Evolutionary conservation across 202 grass and related monocot genomes (phyloP), one percentile per base, ranked within the genome.

Genomic region (Musa balbisiana): DNA sequence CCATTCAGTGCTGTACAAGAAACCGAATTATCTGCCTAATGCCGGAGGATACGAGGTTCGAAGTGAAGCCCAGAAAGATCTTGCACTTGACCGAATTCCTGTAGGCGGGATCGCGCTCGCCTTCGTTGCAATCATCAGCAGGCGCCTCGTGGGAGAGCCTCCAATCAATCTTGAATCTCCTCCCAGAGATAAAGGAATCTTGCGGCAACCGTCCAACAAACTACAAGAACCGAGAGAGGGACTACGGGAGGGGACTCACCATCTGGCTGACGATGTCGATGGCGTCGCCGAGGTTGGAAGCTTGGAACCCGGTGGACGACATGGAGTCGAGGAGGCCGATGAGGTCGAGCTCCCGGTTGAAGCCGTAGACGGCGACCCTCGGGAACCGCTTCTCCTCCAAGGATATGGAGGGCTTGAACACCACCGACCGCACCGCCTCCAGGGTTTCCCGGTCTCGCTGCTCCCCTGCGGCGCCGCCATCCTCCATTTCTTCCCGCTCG

Each of bases 1-100:
- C 93, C 93, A 93, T 97, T 49, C 50, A 82, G 81, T 93, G 90
- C 85, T 93, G 86, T 24, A 85, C 89, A 11, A 97, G 84, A 84
- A 97, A 97, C 58, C 83, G 76, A 50, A 97, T 77, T 59, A 86
- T 81, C 83, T 97, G 84, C 49, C 93, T 78, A 81, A 93, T 84
- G 52, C 93, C 93, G 77, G 93, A 97, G 72, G 93, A 97, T 60
- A 91, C 72, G 21, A 97, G 88, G 80, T 97, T 97, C 24, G 93
- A 97, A 87, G 93, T 97, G 74, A 97, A 97, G 10, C 93, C 93
- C 26, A 97, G 83, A 84, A 97, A 97, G 23, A 93, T 93, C 82
- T 97, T 97, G 88, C 93, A 97, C 70, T 89, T 86, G 9, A 97
- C 86, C 67, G 90, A 91, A 78, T 93, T 84, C 84, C 90, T 97